phyloP scores from a whole-genome alignment of 352 stramenopile genomes.

The Pythium sp. region DNA sequence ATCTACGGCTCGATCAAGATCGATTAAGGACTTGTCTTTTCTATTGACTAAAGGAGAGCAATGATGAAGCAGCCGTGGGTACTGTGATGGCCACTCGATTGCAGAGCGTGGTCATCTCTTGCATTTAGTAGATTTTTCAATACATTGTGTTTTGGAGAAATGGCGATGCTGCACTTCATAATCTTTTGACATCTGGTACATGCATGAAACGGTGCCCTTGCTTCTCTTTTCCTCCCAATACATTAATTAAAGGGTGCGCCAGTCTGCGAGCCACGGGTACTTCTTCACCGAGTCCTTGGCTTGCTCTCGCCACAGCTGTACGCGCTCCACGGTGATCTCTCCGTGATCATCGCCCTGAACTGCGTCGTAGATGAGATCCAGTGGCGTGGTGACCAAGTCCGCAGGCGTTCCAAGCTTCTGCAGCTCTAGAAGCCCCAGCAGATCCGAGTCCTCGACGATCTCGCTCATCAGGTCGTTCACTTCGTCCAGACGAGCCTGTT shows the following conservation, averaged over 20 bases:
- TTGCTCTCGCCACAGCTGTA: conserved; percentile 48
- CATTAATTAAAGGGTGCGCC: conserved; percentile 61
- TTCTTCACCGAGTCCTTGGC: conserved; percentile 37
- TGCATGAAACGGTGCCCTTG: neutral
- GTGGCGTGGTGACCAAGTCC: conserved; percentile 66
- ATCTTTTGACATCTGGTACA: neutral
- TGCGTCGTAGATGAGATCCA: conserved; percentile 61
- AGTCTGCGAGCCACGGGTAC: conserved; percentile 69
- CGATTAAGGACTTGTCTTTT: conserved; percentile 40
- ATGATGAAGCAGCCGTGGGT: neutral
- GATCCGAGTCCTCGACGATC: conserved; percentile 43
- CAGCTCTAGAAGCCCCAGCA: conserved; percentile 59
- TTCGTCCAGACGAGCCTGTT: conserved; percentile 68
- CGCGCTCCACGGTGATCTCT: conserved; percentile 28
- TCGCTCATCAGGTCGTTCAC: conserved; percentile 80
- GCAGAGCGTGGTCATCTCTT: neutral
- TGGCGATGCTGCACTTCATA: neutral
- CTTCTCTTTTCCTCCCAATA: neutral
- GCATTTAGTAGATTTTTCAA: conserved; percentile 11
- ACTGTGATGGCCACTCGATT: neutral
- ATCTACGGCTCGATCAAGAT: conserved; percentile 98
- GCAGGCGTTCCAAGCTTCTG: conserved; percentile 81
- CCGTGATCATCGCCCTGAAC: conserved; percentile 16
- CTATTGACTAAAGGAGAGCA: no score
- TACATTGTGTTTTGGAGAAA: conserved; percentile 9